phyloP scores from a whole-genome alignment of 1,284 basidiomycete species.

The Ceratobasidium sp. region DNA sequence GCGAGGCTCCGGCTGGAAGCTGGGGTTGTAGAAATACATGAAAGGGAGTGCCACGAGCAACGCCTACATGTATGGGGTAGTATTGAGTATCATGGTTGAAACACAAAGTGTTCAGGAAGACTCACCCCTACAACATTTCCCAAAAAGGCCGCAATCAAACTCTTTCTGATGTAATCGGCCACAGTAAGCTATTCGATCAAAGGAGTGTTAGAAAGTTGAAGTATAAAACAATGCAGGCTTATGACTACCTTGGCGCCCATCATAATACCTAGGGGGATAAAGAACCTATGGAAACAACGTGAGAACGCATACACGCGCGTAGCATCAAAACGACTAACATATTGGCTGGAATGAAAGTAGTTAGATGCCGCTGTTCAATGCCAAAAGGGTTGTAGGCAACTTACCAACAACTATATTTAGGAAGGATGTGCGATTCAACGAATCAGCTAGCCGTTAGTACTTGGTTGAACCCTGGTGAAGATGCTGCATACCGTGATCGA shows the following conservation, averaged over 20 bases:
- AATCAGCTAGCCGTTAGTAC: conserved; percentile 52
- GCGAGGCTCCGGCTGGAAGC: conserved; percentile 20
- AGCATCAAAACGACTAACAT: conserved; percentile 3
- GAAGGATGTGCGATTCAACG: conserved; percentile 47
- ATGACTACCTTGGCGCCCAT: conserved; percentile 66
- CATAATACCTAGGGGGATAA: conserved; percentile 72
- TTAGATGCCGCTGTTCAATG: not conserved
- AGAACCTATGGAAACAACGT: conserved; percentile 62
- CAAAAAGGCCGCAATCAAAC: conserved; percentile 67
- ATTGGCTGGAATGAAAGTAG: conserved; percentile 9
- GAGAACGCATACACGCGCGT: not conserved
- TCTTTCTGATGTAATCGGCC: conserved; percentile 73
- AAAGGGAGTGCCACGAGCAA: conserved; percentile 68
- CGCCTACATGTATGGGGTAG: conserved; percentile 49
- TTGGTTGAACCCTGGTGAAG: not conserved
- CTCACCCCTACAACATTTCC: conserved; percentile 69
- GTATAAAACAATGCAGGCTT: not conserved
- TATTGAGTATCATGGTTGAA: not conserved
- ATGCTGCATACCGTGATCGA: conserved; percentile 66
- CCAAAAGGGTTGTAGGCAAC: conserved; percentile 7
- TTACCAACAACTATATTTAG: conserved; percentile 46
- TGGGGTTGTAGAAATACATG: conserved; percentile 60
- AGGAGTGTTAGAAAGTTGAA: conserved; percentile 38
- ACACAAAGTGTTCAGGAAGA: not conserved
- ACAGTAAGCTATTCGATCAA: conserved; percentile 57